Percentiles rank a stretch among this genome's conserved stretches.
phyloP scores from a whole-genome alignment of 306 rosid species.

The Quercus suber region DNA sequence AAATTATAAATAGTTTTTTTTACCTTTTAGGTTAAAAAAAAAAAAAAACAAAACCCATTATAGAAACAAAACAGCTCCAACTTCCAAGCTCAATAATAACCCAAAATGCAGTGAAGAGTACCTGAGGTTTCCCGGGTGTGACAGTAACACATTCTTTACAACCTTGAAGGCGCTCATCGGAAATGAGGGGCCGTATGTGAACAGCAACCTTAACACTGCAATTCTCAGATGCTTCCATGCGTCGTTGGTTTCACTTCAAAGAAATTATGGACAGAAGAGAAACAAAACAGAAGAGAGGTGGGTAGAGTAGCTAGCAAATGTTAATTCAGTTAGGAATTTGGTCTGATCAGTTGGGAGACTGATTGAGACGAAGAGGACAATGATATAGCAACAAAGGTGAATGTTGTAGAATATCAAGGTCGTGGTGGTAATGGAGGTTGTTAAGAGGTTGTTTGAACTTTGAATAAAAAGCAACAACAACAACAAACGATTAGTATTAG shows the following conservation, averaged over 20 bases:
- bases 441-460: not conserved
- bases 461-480: slow-evolving; percentile 4
- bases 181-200: slow-evolving; percentile 79
- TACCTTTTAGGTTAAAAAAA: not conserved
- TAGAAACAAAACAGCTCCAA: not conserved
- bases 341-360: slow-evolving; percentile 20
- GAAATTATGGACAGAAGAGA: not conserved
- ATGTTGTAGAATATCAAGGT: not conserved
- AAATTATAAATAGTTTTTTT: no score
- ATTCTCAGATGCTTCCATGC: slow-evolving; percentile 66
- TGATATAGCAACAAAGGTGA: slow-evolving; percentile 34
- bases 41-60: slow-evolving; percentile 7
- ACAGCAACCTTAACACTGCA: slow-evolving; percentile 78
- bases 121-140: slow-evolving; percentile 61
- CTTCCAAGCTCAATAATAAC: not conserved
- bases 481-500: not conserved
- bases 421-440: no score
- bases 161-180: slow-evolving; percentile 69
- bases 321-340: slow-evolving; percentile 4
- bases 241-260: not conserved
- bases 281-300: not conserved
- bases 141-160: slow-evolving; percentile 68
- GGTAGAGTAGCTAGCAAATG: slow-evolving; percentile 2
- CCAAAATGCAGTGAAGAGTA: slow-evolving; percentile 8
- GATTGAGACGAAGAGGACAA: slow-evolving; percentile 19